Conservation (phyloP, 2,329 filamentous ascomycete species). For the Diaporthe sp. region DNA sequence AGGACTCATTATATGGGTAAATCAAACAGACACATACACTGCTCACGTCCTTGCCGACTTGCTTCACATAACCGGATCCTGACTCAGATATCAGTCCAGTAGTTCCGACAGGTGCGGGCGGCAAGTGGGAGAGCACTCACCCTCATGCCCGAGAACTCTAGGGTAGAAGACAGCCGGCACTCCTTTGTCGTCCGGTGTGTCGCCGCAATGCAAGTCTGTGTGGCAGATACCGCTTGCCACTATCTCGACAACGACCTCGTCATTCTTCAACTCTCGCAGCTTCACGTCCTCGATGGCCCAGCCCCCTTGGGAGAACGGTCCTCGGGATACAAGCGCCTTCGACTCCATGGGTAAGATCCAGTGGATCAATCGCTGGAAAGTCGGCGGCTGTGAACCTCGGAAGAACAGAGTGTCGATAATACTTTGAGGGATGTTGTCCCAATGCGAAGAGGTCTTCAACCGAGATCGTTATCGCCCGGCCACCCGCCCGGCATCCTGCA, state of each 20-base stretch:
- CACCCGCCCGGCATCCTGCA: slow-evolving; percentile 8
- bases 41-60: slow-evolving; percentile 56
- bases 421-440: neutral
- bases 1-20: too few relatives aligned
- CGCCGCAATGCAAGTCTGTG: slow-evolving; percentile 64
- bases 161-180: slow-evolving; percentile 39
- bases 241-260: slow-evolving; percentile 67
- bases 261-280: slow-evolving; percentile 50
- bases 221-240: slow-evolving; percentile 69
- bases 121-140: slow-evolving; percentile 45
- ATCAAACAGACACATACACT: slow-evolving; percentile 45
- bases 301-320: slow-evolving; percentile 50
- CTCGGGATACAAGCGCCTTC: slow-evolving; percentile 50
- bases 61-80: slow-evolving; percentile 62
- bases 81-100: neutral
- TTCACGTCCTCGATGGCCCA: slow-evolving; percentile 51
- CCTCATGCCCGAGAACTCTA: slow-evolving; percentile 66
- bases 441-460: neutral
- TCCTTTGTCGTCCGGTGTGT: slow-evolving; percentile 47
- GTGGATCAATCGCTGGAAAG: neutral
- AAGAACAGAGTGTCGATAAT: neutral
- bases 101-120: neutral
- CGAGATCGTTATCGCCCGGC: slow-evolving; percentile 19
- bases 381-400: neutral
- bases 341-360: slow-evolving; percentile 42